Evolutionary conservation across 768 basidiomycete genomes (phyloP), one percentile per base, ranked within the genome.

Genomic region (Mycena olivaceomarginata): DNA sequence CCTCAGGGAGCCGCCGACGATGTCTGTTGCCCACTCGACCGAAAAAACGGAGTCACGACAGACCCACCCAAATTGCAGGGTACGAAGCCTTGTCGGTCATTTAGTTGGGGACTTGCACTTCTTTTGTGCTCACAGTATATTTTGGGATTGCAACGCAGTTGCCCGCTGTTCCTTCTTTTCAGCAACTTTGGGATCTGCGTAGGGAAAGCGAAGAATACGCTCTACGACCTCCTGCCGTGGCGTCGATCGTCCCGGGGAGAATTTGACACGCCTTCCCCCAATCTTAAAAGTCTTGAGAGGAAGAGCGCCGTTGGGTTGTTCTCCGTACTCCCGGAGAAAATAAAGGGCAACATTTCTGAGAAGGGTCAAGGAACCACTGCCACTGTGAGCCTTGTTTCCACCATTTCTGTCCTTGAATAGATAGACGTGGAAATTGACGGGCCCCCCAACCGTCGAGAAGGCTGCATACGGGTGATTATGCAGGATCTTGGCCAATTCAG

Each of bases 31-130:
- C 88, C 90, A 92, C 82, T 94, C 93, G 59, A 90, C 82, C 20
- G 93, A 95, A 74, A 91, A 89, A 0, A 88, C 86, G 6, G 85
- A 82, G 79, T 93, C 92, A n/a, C 92, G 87, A 75, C 92, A 93
- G 79, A 88, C 85, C 92, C 92, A 92, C 16, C 92, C 91, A 77
- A 93, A 93, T 78, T 93, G 92, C 39, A 94, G 76, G 5, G 83
- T 80, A 5, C 75, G 75, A 65, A 93, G 79, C 9, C 78, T 79
- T 40, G 18, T 53, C 51, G 4, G 20, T 2, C 1, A 20, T 60
- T 67, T 7, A 41, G 57, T 22, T 40, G 18, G 65, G 31, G 45
- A 12, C 62, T 37, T 22, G 20, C 2, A 63, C 18, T 5, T 8
- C 10, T 40, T 13, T 22, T n/a, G 60, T 48, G 39, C 72, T 77